phyloP scores from a whole-genome alignment of 768 basidiomycete species.

The Amanita subjunquillea region DNA sequence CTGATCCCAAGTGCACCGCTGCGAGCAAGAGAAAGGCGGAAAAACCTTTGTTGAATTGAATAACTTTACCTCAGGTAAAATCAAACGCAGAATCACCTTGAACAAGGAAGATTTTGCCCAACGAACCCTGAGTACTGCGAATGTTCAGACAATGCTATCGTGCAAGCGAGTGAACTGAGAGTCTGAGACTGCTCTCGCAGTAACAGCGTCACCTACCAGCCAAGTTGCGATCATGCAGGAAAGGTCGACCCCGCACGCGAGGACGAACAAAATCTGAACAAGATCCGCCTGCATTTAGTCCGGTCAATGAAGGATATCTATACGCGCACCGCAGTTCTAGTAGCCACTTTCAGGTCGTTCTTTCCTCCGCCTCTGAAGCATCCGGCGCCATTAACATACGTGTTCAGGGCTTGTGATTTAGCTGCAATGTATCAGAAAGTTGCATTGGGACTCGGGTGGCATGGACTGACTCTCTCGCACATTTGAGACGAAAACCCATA shows the following conservation, averaged over 20 bases:
- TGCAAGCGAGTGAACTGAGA: background rate
- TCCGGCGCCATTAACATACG: constrained; percentile 5
- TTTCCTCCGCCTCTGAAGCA: constrained; percentile 2
- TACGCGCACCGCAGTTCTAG: constrained; percentile 5
- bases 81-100: constrained; percentile 10
- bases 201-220: constrained; percentile 7
- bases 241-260: constrained; percentile 12
- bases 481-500: constrained; percentile 15
- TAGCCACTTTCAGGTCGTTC: background rate
- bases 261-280: constrained; percentile 10
- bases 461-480: constrained; percentile 9
- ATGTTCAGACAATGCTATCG: constrained; percentile 15
- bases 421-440: background rate
- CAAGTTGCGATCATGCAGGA: constrained; percentile 12
- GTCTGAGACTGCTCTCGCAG: background rate
- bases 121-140: constrained; percentile 13
- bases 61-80: background rate
- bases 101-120: constrained; percentile 14
- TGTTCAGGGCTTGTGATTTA: background rate
- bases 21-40: constrained; percentile 6
- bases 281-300: background rate
- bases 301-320: background rate
- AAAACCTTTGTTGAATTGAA: background rate
- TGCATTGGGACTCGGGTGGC: background rate
- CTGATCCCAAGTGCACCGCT: constrained; percentile 10